Conservation (phyloP, 306 rosid genomes). For the Quercus berberidifolia region DNA sequence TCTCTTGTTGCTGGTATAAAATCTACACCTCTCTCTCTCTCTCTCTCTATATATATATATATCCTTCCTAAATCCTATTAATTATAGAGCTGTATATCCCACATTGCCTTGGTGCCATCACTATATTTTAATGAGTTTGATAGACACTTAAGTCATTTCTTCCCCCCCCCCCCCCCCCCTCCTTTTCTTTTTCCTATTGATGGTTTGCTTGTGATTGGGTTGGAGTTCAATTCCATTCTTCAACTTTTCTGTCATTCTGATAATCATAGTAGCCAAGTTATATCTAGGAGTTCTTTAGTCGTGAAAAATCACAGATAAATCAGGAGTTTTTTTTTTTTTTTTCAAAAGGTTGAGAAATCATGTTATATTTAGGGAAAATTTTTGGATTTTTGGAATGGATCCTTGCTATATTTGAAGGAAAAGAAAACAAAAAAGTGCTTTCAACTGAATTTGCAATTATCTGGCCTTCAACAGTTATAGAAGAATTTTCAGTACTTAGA, state of each 20-base stretch:
- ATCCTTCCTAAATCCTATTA: background rate
- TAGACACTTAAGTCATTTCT: background rate
- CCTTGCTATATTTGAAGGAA: too few species aligned
- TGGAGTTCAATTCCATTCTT: background rate
- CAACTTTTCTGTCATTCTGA: slow-evolving; percentile 4
- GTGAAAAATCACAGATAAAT: background rate
- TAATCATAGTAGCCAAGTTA: slow-evolving; percentile 9
- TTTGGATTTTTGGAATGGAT: too few species aligned
- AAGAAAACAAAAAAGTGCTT: background rate
- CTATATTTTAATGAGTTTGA: slow-evolving; percentile 2
- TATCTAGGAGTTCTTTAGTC: background rate
- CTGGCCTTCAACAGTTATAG: background rate
- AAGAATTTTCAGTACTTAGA: background rate
- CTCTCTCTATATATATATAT: background rate
- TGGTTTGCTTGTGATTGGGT: background rate
- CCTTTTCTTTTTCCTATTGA: background rate
- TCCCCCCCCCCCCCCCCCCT: background rate
- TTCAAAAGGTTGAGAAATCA: background rate
- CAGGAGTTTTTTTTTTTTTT: background rate
- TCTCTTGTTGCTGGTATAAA: slow-evolving; percentile 95
- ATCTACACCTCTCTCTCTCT: slow-evolving; percentile 16
- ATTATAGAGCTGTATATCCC: slow-evolving; percentile 9
- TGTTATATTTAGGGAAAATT: background rate
- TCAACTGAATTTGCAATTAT: background rate
- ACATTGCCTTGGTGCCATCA: background rate